Evolutionary conservation across 75 land plant genomes (phyloP), one percentile per base, ranked within the genome.

Genomic region (Cunninghamia lanceolata): DNA sequence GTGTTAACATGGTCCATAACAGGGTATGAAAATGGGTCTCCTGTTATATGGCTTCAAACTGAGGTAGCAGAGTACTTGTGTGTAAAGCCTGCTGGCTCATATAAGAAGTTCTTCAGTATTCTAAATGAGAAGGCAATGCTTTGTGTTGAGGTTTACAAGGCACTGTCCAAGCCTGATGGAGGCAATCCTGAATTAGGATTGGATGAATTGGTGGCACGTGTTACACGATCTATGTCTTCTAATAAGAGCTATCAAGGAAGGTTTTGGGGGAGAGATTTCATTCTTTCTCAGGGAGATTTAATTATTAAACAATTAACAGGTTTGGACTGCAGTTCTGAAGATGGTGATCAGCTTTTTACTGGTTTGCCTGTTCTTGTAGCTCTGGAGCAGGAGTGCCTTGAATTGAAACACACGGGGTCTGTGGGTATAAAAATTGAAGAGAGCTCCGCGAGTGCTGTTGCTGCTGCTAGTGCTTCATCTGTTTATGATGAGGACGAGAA

Each of bases 1-100:
- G 86, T 98, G n/a, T 92, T 93, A 39, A 36, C 89, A 36, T 98
- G 99, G 99, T 74, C 90, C 8, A 94, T 98, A n/a, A 91, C 94
- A 77, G 98, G 98, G 8, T 98, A 95, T 92, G 99, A 96, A 75
- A 93, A 96, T 84, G 96, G 96, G 1, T 76, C 83, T 28, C 93
- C 98, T 1, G 87, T 89, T 4, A 85, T 98, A 38, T 95, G 93
- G 94, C 54, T 95, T 2, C 89, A 91, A 2, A 95, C 98, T 3
- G 96, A 91, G 53, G 39, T 91, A 54, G 94, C 95, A 59, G 96
- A 98, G 82, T 98, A 96, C 86, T 85, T 91, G 10, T 98, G 98
- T 59, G 53, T 92, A 14, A 95, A 95, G 79, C 98, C 98, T 50
- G 88, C 94, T 42, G 86, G 87, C 9, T 84, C 81, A 25, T 98